Evolutionary conservation across 2,329 filamentous ascomycete species (phyloP), one percentile per base, ranked within the genome.

Genomic region (Cladosporium halotolerans): DNA sequence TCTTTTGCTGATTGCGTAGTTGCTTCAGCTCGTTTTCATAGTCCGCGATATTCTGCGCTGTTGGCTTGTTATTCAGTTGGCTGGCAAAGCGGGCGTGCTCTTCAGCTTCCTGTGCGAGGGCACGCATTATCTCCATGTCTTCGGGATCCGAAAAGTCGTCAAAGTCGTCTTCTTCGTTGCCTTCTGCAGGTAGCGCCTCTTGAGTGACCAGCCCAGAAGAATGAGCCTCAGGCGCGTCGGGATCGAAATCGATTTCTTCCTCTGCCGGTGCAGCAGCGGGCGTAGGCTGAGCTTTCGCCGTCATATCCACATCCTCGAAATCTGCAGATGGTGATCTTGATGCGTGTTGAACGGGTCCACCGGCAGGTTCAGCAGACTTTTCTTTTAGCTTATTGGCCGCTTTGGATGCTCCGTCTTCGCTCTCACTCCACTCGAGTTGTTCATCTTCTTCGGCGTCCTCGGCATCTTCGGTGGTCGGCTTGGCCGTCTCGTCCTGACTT

Each of bases 71-170:
- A 69, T 95, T 96, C 9, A 99, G 78, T 44, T 87, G 84, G 59
- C 88, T 91, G 1, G 91, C 89, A 66, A 99, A 99, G 5, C 92
- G 84, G 3, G 88, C 90, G 65, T 99, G 92, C 63, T 96, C 93
- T 71, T 96, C 89, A 1, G 88, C 89, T 76, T 99, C 95, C 23
- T 86, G 82, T 0, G 89, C 91, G 62, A 99, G 83, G 60, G 92
- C 89, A 6, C 81, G 82, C 53, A 97, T 79, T 6, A 99, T 78
- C 61, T 96, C 90, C 66, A 91, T 91, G 58, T 97, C 92, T 69
- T 96, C 93, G 0, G 89, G 87, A 59, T 97, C 92, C 33, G 88
- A 93, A 62, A 76, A 76, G 50, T 76, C 75, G 32, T 79, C 73
- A 33, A 64, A 68, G 34, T 62, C 58, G 9, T 69, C 70, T 36